Evolutionary conservation across 2,329 filamentous ascomycete species (phyloP).

Genomic region (Orbilia brochopaga): DNA sequence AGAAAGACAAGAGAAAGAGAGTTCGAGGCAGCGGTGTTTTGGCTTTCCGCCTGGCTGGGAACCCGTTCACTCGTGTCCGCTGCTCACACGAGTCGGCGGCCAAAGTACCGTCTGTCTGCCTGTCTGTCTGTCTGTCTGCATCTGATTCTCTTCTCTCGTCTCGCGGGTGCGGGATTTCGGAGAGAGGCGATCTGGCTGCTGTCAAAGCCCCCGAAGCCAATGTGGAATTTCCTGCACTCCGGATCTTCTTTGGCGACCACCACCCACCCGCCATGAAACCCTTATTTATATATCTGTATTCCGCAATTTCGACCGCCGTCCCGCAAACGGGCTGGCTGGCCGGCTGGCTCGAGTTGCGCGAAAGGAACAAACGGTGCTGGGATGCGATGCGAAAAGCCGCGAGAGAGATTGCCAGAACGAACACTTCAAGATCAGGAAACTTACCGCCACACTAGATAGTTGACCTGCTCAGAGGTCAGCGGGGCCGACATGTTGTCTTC

Average conservation of each 20-base stretch:
- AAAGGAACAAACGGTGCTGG: conserved; percentile 10
- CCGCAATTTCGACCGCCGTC: conserved; percentile 31
- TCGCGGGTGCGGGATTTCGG: conserved; percentile 46
- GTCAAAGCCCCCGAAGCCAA: conserved; percentile 40
- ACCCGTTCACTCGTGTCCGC: no score
- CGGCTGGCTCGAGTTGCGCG: conserved; percentile 15
- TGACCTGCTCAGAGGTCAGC: conserved; percentile 51
- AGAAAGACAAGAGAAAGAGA: background rate
- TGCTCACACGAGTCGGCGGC: no score
- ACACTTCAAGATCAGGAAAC: no score
- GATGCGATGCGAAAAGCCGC: conserved; percentile 18
- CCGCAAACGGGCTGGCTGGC: conserved; percentile 16
- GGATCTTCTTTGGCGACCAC: conserved; percentile 11
- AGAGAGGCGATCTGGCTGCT: conserved; percentile 40
- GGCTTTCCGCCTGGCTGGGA: conserved; percentile 22
- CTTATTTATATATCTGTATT: no score
- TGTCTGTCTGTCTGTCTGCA: conserved; percentile 19
- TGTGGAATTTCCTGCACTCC: conserved; percentile 38
- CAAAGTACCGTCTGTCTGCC: conserved; percentile 18
- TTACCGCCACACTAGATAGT: conserved; percentile 51
- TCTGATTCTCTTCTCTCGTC: no score
- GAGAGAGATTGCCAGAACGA: conserved; percentile 12
- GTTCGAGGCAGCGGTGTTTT: conserved; percentile 19
- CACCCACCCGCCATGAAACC: conserved; percentile 10
- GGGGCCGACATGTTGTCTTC: conserved; percentile 34